These are phyloP conservation scores for Paramarasmius palmivorus DNA, from an alignment of 1,284 basidiomycete species.

Conservation along the genomic window DNA sequence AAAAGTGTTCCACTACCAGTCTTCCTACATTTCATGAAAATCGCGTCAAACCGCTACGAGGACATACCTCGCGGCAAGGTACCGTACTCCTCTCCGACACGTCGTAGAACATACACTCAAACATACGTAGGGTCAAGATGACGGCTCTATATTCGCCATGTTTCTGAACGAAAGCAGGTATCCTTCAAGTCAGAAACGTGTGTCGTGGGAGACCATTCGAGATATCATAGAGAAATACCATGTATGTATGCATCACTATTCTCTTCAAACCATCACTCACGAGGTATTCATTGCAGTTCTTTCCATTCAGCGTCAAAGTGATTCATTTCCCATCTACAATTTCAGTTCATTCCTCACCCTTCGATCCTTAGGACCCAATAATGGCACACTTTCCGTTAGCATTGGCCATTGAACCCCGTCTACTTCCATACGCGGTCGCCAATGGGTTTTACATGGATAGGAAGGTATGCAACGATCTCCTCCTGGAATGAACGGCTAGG, in stretches of 20 bases:
- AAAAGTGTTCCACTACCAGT: conserved; percentile 58
- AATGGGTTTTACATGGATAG: conserved; percentile 77
- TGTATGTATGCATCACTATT: conserved; percentile 36
- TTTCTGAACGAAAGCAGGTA: conserved; percentile 70
- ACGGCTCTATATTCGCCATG: conserved; percentile 60
- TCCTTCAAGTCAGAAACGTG: conserved; percentile 50
- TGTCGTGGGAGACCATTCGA: conserved; percentile 61
- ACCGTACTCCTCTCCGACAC: conserved; percentile 6
- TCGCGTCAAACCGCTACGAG: conserved; percentile 57
- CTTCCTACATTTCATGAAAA: conserved; percentile 61
- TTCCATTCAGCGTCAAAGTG: conserved; percentile 72
- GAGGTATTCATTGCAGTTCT: conserved; percentile 49
- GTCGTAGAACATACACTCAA: conserved; percentile 9
- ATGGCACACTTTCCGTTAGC: conserved; percentile 75
- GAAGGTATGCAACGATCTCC: conserved; percentile 44
- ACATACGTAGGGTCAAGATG: conserved; percentile 56
- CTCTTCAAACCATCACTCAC: conserved; percentile 5
- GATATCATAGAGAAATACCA: conserved; percentile 70
- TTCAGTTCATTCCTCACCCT: conserved; percentile 16
- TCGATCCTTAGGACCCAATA: conserved; percentile 60
- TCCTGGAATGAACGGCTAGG: conserved; percentile 11
- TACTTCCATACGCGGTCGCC: conserved; percentile 66
- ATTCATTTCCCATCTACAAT: conserved; percentile 12
- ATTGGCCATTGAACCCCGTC: conserved; percentile 69
- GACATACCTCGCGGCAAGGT: conserved; percentile 66